A percentile compares a stretch with the other conserved stretches of the same genome.
phyloP scores from a whole-genome alignment of 129 eudicot genomes.

The Calendula officinalis region DNA sequence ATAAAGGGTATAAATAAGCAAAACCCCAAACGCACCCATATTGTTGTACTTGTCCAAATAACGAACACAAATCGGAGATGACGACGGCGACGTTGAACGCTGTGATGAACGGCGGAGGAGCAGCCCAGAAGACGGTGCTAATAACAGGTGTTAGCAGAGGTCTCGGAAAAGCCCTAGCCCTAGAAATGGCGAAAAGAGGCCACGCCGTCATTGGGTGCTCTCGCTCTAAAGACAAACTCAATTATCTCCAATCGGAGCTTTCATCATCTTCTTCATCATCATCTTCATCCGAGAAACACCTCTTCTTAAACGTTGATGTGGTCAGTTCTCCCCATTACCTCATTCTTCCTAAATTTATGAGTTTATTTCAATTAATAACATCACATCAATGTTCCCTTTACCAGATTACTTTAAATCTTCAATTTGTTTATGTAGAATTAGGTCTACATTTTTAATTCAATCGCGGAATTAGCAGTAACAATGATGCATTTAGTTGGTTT shows the following conservation, averaged over 20 bases:
- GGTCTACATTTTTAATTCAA: not conserved
- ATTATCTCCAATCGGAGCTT: constrained; percentile 59
- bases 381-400: too few species aligned
- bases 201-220: constrained; percentile 84
- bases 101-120: constrained; percentile 28
- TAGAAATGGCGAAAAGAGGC: constrained; percentile 79
- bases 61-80: constrained; percentile 6
- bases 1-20: too few species aligned
- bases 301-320: constrained; percentile 71
- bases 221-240: constrained; percentile 69
- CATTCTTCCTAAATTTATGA: not conserved
- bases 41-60: not conserved
- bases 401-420: not conserved
- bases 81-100: constrained; percentile 36
- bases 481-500: constrained; percentile 6
- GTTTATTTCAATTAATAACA: too few species aligned
- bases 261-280: constrained; percentile 36
- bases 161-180: constrained; percentile 78
- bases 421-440: not conserved
- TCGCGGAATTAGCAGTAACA: not conserved
- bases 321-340: constrained; percentile 26
- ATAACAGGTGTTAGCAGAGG: constrained; percentile 97
- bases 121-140: constrained; percentile 52
- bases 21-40: too few species aligned
- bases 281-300: constrained; percentile 36